Evolutionary conservation across 345 rosid species (phyloP), one percentile per base, ranked within the genome.

Genomic region (Orychophragmus violaceus): DNA sequence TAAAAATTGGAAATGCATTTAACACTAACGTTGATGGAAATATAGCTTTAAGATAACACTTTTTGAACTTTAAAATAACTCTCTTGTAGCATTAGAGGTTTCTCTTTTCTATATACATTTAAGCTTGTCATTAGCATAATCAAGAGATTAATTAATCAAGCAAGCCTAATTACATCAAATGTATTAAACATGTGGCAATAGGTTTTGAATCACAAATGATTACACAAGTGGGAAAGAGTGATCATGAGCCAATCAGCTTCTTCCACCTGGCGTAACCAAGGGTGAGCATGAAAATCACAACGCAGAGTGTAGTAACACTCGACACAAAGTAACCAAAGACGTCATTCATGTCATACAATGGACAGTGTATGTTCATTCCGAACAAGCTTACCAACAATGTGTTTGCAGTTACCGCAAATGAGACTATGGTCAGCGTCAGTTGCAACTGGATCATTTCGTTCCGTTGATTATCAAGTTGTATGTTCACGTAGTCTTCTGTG

Each of bases 211-310:
- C n/a, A n/a, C n/a, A n/a, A n/a, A n/a, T n/a, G 27, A 46, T 21
- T 21, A 46, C 52, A 46, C 49, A 44, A 11, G n/a, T 21, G 27
- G 21, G n/a, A 48, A 48, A 50, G 55, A 50, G 30, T 50, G 30
- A 23, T 50, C 24, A 50, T 8, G 91, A 72, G 55, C 94, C 97
- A 21, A 87, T 87, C 57, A 93, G 80, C 80, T 87, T 93, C 88
- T 90, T 89, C 98, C 96, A 84, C 73, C 96, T 81, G 17, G 94
- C 98, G 76, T 89, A 89, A 37, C 94, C 98, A 11, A 93, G 79
- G 36, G 87, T 66, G 32, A 89, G 83, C 70, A 89, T 23, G 80
- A 87, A 92, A 51, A 92, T 45, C 71, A 86, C 48, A 36, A 93
- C 23, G 65, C 87, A 80, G 30, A 62, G 69, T 0, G 81, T 82